phyloP scores from a whole-genome alignment of 2,329 filamentous ascomycete species.

The Orbilia oligospora region DNA sequence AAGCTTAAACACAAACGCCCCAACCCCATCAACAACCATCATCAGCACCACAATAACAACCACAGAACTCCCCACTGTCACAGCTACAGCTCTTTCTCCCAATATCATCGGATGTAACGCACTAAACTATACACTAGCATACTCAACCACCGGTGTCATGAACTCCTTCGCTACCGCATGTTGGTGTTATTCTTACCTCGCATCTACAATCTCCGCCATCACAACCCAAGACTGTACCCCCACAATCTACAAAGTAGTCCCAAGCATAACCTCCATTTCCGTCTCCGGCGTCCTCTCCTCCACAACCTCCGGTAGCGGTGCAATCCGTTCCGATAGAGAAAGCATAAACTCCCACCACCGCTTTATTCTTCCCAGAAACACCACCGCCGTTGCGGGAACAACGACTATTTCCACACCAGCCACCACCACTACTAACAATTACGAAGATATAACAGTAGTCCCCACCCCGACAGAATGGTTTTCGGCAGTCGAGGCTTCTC shows the following conservation, averaged over 20 bases:
- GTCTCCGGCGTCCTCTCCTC: constrained; percentile 34
- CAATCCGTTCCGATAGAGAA: neutral
- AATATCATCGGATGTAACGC: constrained; percentile 50
- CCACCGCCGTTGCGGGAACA: neutral
- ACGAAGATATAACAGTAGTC: constrained; percentile 23
- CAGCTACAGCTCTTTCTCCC: constrained; percentile 19
- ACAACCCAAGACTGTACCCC: constrained; percentile 38
- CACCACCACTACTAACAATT: neutral
- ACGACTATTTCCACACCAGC: neutral
- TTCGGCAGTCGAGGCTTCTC: neutral
- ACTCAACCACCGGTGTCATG: constrained; percentile 34
- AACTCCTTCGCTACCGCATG: constrained; percentile 49
- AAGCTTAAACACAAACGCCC: neutral
- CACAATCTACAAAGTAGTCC: constrained; percentile 23
- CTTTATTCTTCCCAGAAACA: constrained; percentile 5
- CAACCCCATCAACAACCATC: constrained; percentile 6
- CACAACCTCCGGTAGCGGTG: neutral
- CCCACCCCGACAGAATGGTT: constrained; percentile 43
- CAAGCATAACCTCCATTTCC: constrained; percentile 51
- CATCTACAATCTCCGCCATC: constrained; percentile 11
- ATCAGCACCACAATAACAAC: constrained; percentile 5
- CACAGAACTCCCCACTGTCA: constrained; percentile 22
- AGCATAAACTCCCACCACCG: constrained; percentile 4
- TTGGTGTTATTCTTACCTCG: constrained; percentile 49
- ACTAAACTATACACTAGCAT: constrained; percentile 44